A percentile compares a stretch with the other conserved stretches of the same genome.
Conservation (phyloP, 1,284 basidiomycete genomes). For the Tilletiaria anomala region DNA sequence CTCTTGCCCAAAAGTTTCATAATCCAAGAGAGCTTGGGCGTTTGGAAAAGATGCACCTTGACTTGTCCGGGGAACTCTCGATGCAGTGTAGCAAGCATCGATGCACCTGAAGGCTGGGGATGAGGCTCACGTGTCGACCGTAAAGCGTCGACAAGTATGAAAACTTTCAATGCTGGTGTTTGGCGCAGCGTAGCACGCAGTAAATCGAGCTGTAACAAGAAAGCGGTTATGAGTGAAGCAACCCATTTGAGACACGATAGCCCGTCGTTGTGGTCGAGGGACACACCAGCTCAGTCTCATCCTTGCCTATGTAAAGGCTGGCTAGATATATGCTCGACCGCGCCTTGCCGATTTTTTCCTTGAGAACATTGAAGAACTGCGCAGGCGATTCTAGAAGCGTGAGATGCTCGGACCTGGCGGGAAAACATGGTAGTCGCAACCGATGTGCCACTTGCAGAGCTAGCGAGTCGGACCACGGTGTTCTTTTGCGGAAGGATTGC, state of each 20-base stretch:
- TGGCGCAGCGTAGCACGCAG: conserved; percentile 15
- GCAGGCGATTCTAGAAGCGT: conserved; percentile 11
- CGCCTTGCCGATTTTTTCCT: conserved; percentile 11
- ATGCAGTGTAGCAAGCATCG: conserved; percentile 18
- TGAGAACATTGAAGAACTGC: conserved; percentile 14
- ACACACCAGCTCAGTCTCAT: conserved; percentile 20
- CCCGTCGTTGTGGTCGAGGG: too few relatives aligned
- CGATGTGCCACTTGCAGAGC: conserved; percentile 4
- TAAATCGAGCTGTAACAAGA: too few relatives aligned
- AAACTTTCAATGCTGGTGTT: conserved; percentile 54
- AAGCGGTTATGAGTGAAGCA: too few relatives aligned
- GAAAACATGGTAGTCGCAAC: conserved; percentile 10
- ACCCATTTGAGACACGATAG: too few relatives aligned
- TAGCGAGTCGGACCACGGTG: neutral
- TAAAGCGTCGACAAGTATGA: conserved; percentile 73
- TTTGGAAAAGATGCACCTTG: conserved; percentile 57
- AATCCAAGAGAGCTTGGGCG: conserved; percentile 61
- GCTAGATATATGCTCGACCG: conserved; percentile 22
- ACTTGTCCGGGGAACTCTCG: conserved; percentile 55
- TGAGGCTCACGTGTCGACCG: conserved; percentile 70
- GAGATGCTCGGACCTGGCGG: conserved; percentile 10
- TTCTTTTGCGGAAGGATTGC: too few relatives aligned
- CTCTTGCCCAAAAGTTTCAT: conserved; percentile 69
- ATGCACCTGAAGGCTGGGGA: conserved; percentile 44
- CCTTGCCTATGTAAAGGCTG: conserved; percentile 30